Evolutionary conservation across 768 basidiomycete genomes (phyloP).

Genomic region (Trametopsis cervina): DNA sequence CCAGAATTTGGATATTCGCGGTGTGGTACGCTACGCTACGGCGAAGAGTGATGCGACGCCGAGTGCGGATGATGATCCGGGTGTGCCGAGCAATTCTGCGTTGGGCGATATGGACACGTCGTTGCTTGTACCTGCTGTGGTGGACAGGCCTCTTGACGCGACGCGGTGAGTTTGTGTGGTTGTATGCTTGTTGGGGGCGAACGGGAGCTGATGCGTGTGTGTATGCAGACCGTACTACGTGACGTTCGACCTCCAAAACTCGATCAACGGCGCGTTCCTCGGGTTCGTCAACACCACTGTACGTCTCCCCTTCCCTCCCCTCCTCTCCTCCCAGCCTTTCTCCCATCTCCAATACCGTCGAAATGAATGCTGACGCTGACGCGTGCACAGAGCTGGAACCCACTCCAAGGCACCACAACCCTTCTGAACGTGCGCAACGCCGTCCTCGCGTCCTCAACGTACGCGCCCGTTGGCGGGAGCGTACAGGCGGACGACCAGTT

Average conservation of each 20-base stretch:
- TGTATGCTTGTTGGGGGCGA: not conserved
- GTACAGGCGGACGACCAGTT: constrained; percentile 17
- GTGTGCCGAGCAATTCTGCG: constrained; percentile 1
- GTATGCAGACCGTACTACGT: constrained; percentile 12
- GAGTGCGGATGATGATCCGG: constrained; percentile 8
- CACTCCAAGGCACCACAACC: constrained; percentile 18
- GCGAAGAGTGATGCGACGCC: constrained; percentile 1
- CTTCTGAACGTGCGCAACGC: constrained; percentile 15
- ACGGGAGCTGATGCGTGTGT: not conserved
- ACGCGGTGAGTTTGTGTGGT: constrained; percentile 3
- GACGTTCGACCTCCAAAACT: constrained; percentile 21
- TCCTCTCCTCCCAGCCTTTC: too few species aligned
- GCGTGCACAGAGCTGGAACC: constrained; percentile 19
- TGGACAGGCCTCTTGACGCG: not conserved
- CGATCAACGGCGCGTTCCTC: constrained; percentile 18
- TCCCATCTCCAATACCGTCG: too few species aligned
- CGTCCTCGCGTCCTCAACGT: constrained; percentile 10
- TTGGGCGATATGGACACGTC: constrained; percentile 10
- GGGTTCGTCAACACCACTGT: constrained; percentile 27
- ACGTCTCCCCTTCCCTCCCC: too few species aligned
- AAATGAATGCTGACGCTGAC: not conserved
- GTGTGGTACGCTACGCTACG: not conserved
- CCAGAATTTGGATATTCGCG: constrained; percentile 1
- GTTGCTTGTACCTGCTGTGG: constrained; percentile 8
- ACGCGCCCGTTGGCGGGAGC: constrained; percentile 10